Evolutionary conservation across 768 basidiomycete species (phyloP), one percentile per base, ranked within the genome.

Genomic region (Xerocomus spinulosus): DNA sequence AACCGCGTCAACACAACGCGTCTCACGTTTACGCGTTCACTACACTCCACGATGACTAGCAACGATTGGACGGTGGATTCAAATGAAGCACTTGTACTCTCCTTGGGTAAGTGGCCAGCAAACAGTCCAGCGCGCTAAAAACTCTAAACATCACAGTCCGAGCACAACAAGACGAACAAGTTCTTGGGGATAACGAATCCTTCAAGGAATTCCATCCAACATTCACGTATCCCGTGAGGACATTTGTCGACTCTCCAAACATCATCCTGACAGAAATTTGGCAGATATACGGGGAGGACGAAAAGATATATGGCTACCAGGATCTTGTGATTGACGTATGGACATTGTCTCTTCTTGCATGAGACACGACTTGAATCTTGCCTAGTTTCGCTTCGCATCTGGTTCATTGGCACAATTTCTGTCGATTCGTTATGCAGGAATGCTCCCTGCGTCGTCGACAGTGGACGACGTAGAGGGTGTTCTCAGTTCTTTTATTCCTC

Each of bases 281-380:
- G 44, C 35, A 92, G 89, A 93, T 99, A 60, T 97, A 83, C 62
- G 95, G 95, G 44, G 92, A 97, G 59, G 88, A 95, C 44, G 93
- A 99, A 70, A 93, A 85, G 70, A 85, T 98, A 47, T 97, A 95
- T 64, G 95, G 95, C 2, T 98, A 96, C 69, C 78, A 82, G 52
- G 85, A 85, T 59, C 75, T 99, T 28, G 64, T 77, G 23, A 85
- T 98, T 57, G 82, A 95, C 62, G 93, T 96, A 61, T 52, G 83
- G 68, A 39, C 13, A 15, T 30, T 37, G 13, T 12, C n/a, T 42
- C 29, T 24, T 24, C 42, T 23, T 46, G 21, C 44, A 28, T 34
- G 7, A 42, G 26, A 28, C 20, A 9, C 5, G 12, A 32, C 43
- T 57, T 23, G 57, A 42, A 44, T 17, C 36, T 38, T 5, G 3